phyloP scores from a whole-genome alignment of 805 yeast genomes.

The Spathaspora gorwiae region DNA sequence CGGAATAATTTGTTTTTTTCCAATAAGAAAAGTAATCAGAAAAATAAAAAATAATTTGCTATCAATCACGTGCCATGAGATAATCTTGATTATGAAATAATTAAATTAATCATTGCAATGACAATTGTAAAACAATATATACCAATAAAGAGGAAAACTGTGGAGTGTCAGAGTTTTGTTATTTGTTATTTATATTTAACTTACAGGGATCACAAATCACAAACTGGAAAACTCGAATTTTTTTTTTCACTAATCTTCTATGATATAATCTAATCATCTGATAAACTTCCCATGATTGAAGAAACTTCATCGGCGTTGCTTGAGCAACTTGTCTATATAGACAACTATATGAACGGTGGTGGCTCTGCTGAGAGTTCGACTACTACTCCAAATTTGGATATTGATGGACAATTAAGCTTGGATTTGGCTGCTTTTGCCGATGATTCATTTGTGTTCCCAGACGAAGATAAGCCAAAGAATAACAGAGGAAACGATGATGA shows the following conservation, averaged over 20 bases:
- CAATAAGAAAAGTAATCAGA: too few species aligned
- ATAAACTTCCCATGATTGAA: constrained; percentile 1
- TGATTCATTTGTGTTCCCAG: constrained; percentile 75
- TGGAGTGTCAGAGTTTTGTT: too few species aligned
- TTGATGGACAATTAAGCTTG: constrained; percentile 37
- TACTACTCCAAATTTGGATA: constrained; percentile 37
- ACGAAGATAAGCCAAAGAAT: constrained; percentile 60
- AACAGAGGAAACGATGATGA: constrained; percentile 10
- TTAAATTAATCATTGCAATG: too few species aligned
- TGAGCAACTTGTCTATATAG: constrained; percentile 78
- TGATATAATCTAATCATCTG: too few species aligned
- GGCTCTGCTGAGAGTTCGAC: constrained; percentile 21
- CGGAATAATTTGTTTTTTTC: too few species aligned
- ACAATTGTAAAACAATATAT: too few species aligned
- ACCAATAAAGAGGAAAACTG: too few species aligned
- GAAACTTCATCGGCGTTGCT: constrained; percentile 43
- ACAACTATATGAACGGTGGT: constrained; percentile 63
- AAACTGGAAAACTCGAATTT: too few species aligned
- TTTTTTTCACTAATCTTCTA: too few species aligned
- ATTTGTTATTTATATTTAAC: too few species aligned
- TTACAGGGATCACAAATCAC: too few species aligned
- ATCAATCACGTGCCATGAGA: background rate
- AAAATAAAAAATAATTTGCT: background rate
- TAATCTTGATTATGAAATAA: background rate
- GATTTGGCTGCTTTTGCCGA: constrained; percentile 82